These are phyloP conservation scores for Madurella fahalii DNA, from an alignment of 2,329 filamentous ascomycete species.

Conservation along the genomic window DNA sequence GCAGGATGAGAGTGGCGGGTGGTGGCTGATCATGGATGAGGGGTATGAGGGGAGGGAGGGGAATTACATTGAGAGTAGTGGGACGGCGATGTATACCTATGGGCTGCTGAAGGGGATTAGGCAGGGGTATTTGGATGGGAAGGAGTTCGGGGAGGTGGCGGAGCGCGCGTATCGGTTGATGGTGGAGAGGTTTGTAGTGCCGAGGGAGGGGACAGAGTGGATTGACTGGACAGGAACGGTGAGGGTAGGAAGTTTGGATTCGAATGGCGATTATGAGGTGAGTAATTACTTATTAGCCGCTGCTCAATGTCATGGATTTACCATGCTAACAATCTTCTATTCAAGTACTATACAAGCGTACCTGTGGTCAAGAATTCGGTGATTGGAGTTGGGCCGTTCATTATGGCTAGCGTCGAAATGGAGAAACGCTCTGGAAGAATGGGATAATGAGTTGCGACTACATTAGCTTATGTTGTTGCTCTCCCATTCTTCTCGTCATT, in stretches of 20 bases:
- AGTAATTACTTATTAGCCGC: neutral
- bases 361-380: conserved; percentile 12
- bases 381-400: conserved; percentile 13
- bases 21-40: conserved; percentile 56
- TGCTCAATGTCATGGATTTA: neutral
- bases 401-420: conserved; percentile 16
- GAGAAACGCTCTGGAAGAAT: neutral
- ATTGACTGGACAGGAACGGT: conserved; percentile 20
- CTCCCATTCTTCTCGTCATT: too few species aligned
- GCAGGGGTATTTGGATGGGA: conserved; percentile 43
- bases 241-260: conserved; percentile 18
- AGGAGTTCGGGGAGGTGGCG: conserved; percentile 1
- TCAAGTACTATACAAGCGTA: conserved; percentile 15
- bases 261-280: conserved; percentile 15
- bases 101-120: conserved; percentile 42
- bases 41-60: conserved; percentile 43
- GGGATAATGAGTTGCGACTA: too few species aligned
- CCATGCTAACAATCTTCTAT: neutral
- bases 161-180: conserved; percentile 8
- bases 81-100: conserved; percentile 55
- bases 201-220: conserved; percentile 5
- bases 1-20: conserved; percentile 46
- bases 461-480: too few species aligned
- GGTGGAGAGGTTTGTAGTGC: conserved; percentile 12
- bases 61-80: conserved; percentile 60